Base-by-base conservation (phyloP, 2,329 filamentous ascomycete species). In the Fusarium caatingaense region DNA sequence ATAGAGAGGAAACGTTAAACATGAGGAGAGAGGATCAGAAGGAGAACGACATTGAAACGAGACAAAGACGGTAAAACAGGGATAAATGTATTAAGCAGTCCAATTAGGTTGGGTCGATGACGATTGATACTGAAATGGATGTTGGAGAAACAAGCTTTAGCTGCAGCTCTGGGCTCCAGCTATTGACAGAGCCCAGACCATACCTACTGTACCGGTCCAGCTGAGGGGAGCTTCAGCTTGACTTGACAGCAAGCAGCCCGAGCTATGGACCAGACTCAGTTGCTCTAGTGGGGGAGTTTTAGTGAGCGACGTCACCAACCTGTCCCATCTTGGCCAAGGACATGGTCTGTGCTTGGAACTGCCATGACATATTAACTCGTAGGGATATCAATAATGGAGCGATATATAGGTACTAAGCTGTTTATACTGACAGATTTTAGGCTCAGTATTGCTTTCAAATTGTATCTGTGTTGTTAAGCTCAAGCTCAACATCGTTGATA, bases 141-240 rank as follows among this genome's bases (percentile, higher is more conserved):
- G 57, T 63, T 70, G 50, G 58, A 72, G 69, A 74, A 74, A 71
- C 71, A 73, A 72, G 71, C 71, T 72, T 73, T 56, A 55, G 53
- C 32, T 60, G 34, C 50, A 42, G 68, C 56, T 71, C 44, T 46
- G 34, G 18, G 34, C 34, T 37, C 34, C 18, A 18, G 34, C 34
- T 37, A 37, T 37, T n/a, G 34, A 37, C 34, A n/a, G 34, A 37
- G 34, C 6, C 34, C 34, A n/a, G 34, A 11, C 34, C 34, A n/a
- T n/a, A 9, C 2, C 5, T n/a, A 9, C 2, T 9, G 8, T 32
- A 49, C 48, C 28, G 37, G 13, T n/a, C 34, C 16, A 64, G 50
- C 61, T 64, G 54, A 53, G 48, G 54, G 56, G 53, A 66, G 60
- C 61, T 64, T 50, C 61, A 64, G 61, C 60, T 65, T 41, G 23